A percentile compares a stretch with the other conserved stretches of the same genome.
These are phyloP conservation scores for Parietaria judaica DNA, from an alignment of 306 rosid species.

Conservation along the genomic window DNA sequence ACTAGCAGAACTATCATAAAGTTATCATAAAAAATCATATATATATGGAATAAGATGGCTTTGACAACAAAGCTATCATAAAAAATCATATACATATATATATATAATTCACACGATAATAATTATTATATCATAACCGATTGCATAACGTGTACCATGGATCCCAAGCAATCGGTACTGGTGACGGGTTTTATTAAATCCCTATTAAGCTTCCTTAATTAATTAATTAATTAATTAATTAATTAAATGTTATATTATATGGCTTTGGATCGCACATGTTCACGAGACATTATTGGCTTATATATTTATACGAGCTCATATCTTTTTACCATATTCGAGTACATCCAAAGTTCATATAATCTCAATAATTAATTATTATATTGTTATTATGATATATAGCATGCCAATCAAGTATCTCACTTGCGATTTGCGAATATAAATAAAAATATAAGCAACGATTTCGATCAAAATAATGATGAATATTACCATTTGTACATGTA, in stretches of 20 bases:
- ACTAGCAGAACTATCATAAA: no score
- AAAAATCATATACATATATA: background rate
- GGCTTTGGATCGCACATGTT: background rate
- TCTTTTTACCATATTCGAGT: slow-evolving; percentile 10
- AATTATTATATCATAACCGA: background rate
- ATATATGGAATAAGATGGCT: no score
- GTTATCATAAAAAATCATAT: no score
- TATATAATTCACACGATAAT: background rate
- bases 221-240: background rate
- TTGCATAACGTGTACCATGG: background rate
- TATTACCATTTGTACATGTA: no score
- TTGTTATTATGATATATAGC: background rate
- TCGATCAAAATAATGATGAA: no score
- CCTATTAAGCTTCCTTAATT: background rate
- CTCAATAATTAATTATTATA: slow-evolving; percentile 9
- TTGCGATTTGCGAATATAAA: no score
- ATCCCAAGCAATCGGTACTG: background rate
- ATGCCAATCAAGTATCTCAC: no score
- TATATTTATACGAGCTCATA: background rate
- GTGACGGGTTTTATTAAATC: background rate
- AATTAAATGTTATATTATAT: background rate
- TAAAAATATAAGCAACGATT: no score
- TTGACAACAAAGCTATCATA: no score
- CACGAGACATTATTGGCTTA: slow-evolving; percentile 7
- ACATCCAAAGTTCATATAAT: slow-evolving; percentile 10